Evolutionary conservation across 441 rosid species (phyloP).

Genomic region (Mallotus repandus): DNA sequence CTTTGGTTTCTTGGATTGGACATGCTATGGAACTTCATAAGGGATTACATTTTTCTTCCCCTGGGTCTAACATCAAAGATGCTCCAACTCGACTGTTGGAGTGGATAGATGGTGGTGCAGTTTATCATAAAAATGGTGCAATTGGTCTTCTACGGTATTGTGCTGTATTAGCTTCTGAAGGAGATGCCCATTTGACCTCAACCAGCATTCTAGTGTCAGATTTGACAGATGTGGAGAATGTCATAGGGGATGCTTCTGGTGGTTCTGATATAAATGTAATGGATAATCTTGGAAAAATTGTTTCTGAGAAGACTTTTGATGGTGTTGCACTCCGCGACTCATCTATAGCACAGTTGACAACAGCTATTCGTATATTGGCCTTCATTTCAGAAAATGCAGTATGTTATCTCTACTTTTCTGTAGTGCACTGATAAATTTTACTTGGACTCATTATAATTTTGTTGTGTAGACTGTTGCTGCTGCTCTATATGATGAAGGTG

Average conservation of each 20-base stretch:
- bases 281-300: slow-evolving; percentile 87
- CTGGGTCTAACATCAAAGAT: slow-evolving; percentile 91
- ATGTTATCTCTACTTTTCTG: slow-evolving; percentile 30
- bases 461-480: slow-evolving; percentile 78
- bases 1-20: slow-evolving; percentile 85
- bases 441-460: slow-evolving; percentile 23
- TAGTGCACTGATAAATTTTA: slow-evolving; percentile 1
- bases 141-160: slow-evolving; percentile 91
- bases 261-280: slow-evolving; percentile 73
- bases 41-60: slow-evolving; percentile 88
- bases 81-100: slow-evolving; percentile 90
- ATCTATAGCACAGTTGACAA: slow-evolving; percentile 84
- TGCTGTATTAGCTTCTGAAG: slow-evolving; percentile 90
- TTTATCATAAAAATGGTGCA: slow-evolving; percentile 90
- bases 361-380: slow-evolving; percentile 88
- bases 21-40: slow-evolving; percentile 85
- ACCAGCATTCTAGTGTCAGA: slow-evolving; percentile 74
- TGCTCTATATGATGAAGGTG: slow-evolving; percentile 87
- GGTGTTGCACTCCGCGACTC: slow-evolving; percentile 85
- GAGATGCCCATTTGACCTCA: slow-evolving; percentile 86
- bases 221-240: slow-evolving; percentile 71
- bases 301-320: slow-evolving; percentile 79
- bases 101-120: slow-evolving; percentile 95
- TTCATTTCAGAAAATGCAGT: slow-evolving; percentile 83
- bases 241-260: slow-evolving; percentile 69